phyloP scores from a whole-genome alignment of 257 asterid genomes.

The Petunia axillaris region DNA sequence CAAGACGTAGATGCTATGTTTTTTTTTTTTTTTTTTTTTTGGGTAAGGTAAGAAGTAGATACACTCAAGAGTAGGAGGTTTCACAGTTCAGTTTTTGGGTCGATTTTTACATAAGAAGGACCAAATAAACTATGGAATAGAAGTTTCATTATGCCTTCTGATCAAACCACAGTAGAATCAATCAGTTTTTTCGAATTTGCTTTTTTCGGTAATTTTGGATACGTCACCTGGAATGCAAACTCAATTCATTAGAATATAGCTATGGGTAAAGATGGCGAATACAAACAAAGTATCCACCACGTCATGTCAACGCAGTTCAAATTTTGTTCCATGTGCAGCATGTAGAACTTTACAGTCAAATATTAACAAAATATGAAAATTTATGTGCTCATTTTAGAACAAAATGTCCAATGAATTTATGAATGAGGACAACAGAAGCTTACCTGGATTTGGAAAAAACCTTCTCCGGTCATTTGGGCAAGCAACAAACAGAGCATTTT shows the following conservation, averaged over 20 bases:
- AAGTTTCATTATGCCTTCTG: neutral
- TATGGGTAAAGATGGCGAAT: neutral
- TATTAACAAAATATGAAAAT: neutral
- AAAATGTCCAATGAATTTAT: neutral
- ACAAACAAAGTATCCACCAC: conserved; percentile 11
- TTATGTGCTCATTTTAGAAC: neutral
- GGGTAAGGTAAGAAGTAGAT: no score
- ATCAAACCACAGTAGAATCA: neutral
- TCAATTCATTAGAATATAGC: conserved; percentile 10
- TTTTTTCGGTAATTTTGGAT: neutral
- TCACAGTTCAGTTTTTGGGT: neutral
- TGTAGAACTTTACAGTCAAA: conserved; percentile 5
- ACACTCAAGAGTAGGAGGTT: neutral
- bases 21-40: no score
- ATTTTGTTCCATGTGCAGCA: neutral
- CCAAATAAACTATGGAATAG: neutral
- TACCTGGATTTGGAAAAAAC: conserved; percentile 97
- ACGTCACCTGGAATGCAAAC: neutral
- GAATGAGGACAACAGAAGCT: conserved; percentile 21
- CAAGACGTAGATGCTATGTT: neutral
- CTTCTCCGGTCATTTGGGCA: conserved; percentile 95
- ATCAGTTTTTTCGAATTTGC: neutral
- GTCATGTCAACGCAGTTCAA: neutral
- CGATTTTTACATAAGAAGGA: neutral
- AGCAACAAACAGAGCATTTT: conserved; percentile 86